phyloP scores from a whole-genome alignment of 257 asterid species.

The Sherardia arvensis region DNA sequence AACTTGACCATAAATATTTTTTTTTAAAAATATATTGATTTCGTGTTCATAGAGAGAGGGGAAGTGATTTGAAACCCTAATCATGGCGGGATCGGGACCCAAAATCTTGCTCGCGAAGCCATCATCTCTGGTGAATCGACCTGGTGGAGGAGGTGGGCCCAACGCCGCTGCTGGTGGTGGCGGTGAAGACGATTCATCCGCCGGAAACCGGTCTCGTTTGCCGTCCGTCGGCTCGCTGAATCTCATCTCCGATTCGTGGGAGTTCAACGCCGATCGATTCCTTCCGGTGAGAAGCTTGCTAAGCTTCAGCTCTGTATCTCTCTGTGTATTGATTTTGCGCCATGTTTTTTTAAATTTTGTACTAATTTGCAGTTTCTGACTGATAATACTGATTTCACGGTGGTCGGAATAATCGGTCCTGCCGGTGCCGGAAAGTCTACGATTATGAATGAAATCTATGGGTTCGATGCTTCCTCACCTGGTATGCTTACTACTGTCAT shows the following conservation, averaged over 20 bases:
- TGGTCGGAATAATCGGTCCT: slow-evolving; percentile 90
- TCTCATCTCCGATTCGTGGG: slow-evolving; percentile 84
- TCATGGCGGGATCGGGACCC: slow-evolving; percentile 33
- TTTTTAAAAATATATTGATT: too few species aligned
- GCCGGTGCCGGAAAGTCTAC: slow-evolving; percentile 91
- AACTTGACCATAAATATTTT: not conserved
- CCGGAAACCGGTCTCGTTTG: slow-evolving; percentile 63
- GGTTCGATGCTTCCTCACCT: slow-evolving; percentile 73
- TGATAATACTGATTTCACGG: slow-evolving; percentile 86
- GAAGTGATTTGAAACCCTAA: not conserved
- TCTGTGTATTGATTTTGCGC: not conserved
- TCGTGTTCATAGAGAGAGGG: not conserved
- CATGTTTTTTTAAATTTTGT: not conserved
- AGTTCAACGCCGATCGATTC: slow-evolving; percentile 68
- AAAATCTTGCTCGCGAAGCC: slow-evolving; percentile 90
- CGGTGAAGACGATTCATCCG: slow-evolving; percentile 62
- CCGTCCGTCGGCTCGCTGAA: slow-evolving; percentile 76
- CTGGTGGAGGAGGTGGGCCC: slow-evolving; percentile 22
- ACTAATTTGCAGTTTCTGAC: slow-evolving; percentile 63
- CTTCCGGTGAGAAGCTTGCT: slow-evolving; percentile 58
- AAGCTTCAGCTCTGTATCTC: slow-evolving; percentile 1
- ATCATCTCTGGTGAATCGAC: slow-evolving; percentile 62
- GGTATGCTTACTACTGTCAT: slow-evolving; percentile 27
- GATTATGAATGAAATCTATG: slow-evolving; percentile 85
- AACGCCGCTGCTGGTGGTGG: slow-evolving; percentile 30